Conservation (phyloP, 208 protist species). For the Acanthamoeba castellanii region DNA sequence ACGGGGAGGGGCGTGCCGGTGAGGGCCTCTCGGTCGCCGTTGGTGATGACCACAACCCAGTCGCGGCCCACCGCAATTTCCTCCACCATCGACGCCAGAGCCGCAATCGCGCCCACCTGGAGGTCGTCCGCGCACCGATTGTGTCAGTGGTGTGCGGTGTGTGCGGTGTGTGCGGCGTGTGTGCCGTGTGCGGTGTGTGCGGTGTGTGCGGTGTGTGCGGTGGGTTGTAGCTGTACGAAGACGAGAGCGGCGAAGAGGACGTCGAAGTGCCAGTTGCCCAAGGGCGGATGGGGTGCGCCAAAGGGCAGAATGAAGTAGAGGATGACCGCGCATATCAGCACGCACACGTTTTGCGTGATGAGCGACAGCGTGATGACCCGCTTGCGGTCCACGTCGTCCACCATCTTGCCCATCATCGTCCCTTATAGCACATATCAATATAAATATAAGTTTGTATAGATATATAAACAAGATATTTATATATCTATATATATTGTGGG, state of each 20-base stretch:
- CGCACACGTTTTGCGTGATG: constrained; percentile 1
- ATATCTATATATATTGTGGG: neutral
- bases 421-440: neutral
- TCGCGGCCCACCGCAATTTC: constrained; percentile 27
- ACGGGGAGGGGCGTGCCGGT: neutral
- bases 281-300: neutral
- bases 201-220: neutral
- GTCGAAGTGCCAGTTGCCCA: neutral
- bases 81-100: constrained; percentile 50
- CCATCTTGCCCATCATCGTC: neutral
- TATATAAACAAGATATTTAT: no score
- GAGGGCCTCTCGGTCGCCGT: neutral
- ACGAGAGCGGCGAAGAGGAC: neutral
- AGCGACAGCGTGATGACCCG: neutral
- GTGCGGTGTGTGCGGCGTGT: no score
- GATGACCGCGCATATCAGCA: neutral
- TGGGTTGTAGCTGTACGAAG: neutral
- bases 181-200: neutral
- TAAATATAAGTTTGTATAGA: no score
- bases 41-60: constrained; percentile 42
- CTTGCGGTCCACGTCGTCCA: constrained; percentile 34
- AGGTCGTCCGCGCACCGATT: no score
- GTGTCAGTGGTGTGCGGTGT: no score
- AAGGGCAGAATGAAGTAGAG: neutral
- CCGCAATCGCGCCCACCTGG: constrained; percentile 1